phyloP scores from a whole-genome alignment of 176 grass and related monocot genomes.

The bread wheat (Triticum aestivum) region IWGSC_CS_RefSeq_v2.1 NC_057799.1:520152356-520152855 shows the following conservation, averaged over 20 bases:
- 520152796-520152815: slow-evolving; percentile 74
- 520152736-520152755: not conserved
- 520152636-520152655: slow-evolving; percentile 41
- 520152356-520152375: slow-evolving; percentile 16
- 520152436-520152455: slow-evolving; percentile 26
- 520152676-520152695: slow-evolving; percentile 93
- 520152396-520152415: slow-evolving; percentile 75
- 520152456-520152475: slow-evolving; percentile 15
- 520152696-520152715: slow-evolving; percentile 53
- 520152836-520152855: slow-evolving; percentile 60
- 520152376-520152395: slow-evolving; percentile 33
- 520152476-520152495: slow-evolving; percentile 6
- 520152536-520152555: slow-evolving; percentile 51
- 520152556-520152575: slow-evolving; percentile 69
- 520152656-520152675: slow-evolving; percentile 56
- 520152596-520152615: slow-evolving; percentile 33
- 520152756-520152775: slow-evolving; percentile 4
- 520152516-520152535: not conserved
- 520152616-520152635: slow-evolving; percentile 40
- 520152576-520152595: slow-evolving; percentile 56
- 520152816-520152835: slow-evolving; percentile 46
- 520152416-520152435: slow-evolving; percentile 82
- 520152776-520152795: slow-evolving; percentile 15
- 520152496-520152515: not conserved
- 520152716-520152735: not conserved